Base-by-base conservation (phyloP, 768 basidiomycete genomes). In the Auriscalpium vulgare region DNA sequence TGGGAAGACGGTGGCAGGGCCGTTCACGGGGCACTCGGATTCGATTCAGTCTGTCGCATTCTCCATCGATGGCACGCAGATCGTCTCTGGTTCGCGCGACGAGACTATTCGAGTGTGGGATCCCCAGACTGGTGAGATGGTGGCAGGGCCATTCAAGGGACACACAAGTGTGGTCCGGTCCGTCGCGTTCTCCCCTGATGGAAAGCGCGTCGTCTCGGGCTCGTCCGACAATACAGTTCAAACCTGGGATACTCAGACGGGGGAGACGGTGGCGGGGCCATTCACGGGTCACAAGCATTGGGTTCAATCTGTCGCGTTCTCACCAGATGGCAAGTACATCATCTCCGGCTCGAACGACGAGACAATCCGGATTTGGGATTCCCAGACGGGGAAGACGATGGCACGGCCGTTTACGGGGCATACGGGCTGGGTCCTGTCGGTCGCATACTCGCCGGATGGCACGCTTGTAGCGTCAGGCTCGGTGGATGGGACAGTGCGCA, bases 11-110 rank as follows among this genome's bases (percentile, higher is more conserved):
- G 51, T 61, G 23, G 48, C 17, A 11, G 51, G 47, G 47, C 62
- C 59, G 19, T 45, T 65, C 16, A 44, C 23, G 34, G 64, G 58
- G 8, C 69, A 69, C 54, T 45, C 1, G 0, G 59, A 48, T 21
- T 29, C 43, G 5, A 54, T 71, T 13, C 56, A 46, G 37, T 57
- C 56, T 16, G 44, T 68, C 6, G 62, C 59, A 1, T 64, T 66
- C 50, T 65, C 67, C 10, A 61, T 65, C 2, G 65, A 71, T 54
- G 63, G 62, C n/a, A 17, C 47, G 16, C 54, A 62, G 8, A 56
- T 71, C 35, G 58, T 61, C 8, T 67, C 69, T 0, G 65, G 62
- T 9, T 67, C 67, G 0, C 54, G 62, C 34, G 67, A 70, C 55
- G 29, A 43, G 9, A 49, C 21, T 5, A 35, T 49, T 16, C 48